Evolutionary conservation across 2,329 filamentous ascomycete genomes (phyloP).

Genomic region (Blumeria graminis): DNA sequence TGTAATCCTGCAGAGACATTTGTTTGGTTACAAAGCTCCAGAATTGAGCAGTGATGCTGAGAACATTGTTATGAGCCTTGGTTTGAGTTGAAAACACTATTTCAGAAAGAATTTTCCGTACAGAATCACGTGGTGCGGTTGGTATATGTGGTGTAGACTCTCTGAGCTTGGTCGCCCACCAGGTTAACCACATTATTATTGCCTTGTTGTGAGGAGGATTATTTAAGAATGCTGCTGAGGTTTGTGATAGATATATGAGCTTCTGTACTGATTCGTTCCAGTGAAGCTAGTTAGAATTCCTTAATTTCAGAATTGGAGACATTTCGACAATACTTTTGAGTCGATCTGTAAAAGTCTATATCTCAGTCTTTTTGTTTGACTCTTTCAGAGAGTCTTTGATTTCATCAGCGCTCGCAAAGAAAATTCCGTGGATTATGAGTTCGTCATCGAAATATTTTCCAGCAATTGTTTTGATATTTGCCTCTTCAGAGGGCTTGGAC

Average conservation of each 20-base stretch:
- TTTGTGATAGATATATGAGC: not conserved
- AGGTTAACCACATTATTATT: not conserved
- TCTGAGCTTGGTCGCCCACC: not conserved
- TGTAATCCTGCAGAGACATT: not conserved
- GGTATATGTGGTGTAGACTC: not conserved
- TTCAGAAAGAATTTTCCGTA: too few species aligned
- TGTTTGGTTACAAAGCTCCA: too few species aligned
- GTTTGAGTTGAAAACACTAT: too few species aligned
- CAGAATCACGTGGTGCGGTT: not conserved
- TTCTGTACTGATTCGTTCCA: not conserved
- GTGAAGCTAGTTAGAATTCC: not conserved
- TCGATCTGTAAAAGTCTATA: not conserved
- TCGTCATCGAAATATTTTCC: too few species aligned
- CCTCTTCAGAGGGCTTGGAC: too few species aligned
- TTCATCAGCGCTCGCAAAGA: too few species aligned
- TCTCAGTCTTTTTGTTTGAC: not conserved
- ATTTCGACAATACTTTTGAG: not conserved
- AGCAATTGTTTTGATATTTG: too few species aligned
- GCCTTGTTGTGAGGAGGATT: not conserved
- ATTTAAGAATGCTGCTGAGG: not conserved
- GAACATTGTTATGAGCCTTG: too few species aligned
- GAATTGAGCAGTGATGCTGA: too few species aligned
- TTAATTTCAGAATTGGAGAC: not conserved
- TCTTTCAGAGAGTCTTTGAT: not conserved
- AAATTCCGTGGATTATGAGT: not conserved